Base-by-base conservation (phyloP, 106 monocot genomes). In the Acorus gramineus region DNA sequence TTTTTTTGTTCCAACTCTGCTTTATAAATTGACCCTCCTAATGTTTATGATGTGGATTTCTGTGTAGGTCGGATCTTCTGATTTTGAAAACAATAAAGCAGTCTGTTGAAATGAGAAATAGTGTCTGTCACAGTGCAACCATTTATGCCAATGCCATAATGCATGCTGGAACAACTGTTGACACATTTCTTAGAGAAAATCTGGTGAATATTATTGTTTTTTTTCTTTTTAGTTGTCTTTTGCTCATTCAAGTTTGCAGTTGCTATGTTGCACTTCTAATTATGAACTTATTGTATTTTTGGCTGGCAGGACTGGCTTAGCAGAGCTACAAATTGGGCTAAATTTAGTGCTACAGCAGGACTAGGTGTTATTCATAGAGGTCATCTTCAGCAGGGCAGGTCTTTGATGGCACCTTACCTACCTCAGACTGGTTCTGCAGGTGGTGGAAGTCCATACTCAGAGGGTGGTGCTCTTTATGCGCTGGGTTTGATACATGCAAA, bases 101-200 rank as follows among this genome's bases (percentile, higher is more conserved):
- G 67, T 89, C 92, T 3, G 92, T 99, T 56, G 98, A 99, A 78
- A 89, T 86, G 89, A 85, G 98, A 73, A 99, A 99, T 58, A 99
- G 98, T 79, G 98, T 99, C 8, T 99, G 98, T 58, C 92, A 99
- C 66, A 99, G 98, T 81, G 92, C 98, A 10, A 99, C 98, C 53
- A 92, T 99, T 14, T 99, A 89, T 77, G 88, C 98, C 46, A 99
- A 99, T 73, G 98, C 98, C 52, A 67, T 99, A 54, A 99, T 99
- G 98, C 98, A 99, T 77, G 98, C 98, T 3, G 98, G 98, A 72
- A 99, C 98, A 60, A 99, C 98, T 11, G 92, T 99, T 10, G 98
- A 99, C 67, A 92, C 98, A 49, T 99, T 98, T 73, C 84, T 99
- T 14, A 73, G 98, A 69, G 98, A 99, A 70, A 99, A 99, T 55